Evolutionary conservation across 1,284 basidiomycete genomes (phyloP), one percentile per base, ranked within the genome.

Genomic region (Marasmius tenuissimus): DNA sequence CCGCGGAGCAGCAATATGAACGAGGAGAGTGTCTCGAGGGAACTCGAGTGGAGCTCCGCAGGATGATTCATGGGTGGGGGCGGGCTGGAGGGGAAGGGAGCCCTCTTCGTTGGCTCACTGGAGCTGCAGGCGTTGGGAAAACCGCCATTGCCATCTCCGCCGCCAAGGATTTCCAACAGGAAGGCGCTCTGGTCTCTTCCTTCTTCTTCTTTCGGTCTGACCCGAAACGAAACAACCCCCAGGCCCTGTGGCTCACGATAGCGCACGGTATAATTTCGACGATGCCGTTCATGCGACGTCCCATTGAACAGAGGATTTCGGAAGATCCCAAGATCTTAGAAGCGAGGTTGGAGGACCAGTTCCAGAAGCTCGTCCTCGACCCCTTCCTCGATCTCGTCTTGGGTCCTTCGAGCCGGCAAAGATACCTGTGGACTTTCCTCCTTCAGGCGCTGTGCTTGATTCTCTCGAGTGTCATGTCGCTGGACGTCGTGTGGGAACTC

Each of bases 131-230:
- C 3, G 45, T 40, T 11, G 68, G 67, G 4, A 69, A 69, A 48
- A 65, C 67, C 0, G 57, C 68, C 8, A 64, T 69, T 8, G 67
- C 68, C 0, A 66, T 61, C 18, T 66, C 64, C 0, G 47, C 68
- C 12, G 63, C 66, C 16, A 38, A 63, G 12, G 40, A 34, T 14
- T 64, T 35, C 20, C 57, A 48, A 8, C 18, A 58, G 8, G 2
- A 33, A 9, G 51, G 48, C 5, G 38, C 16, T 1, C 59, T 69
- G 4, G 65, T 52, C 3, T 61, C 67, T 6, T 66, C 57, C 27
- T 27, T 27, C 34, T 69, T 65, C 57, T 69, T 69, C 57, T 48
- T 49, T n/a, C 63, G 65, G 4, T 22, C 40, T 4, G 50, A 61
- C 14, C 20, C 22, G 0, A 34, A 39, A n/a, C 20, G 63, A 9